Evolutionary conservation across 345 rosid species (phyloP).

Genomic region (Aquilaria malaccensis): DNA sequence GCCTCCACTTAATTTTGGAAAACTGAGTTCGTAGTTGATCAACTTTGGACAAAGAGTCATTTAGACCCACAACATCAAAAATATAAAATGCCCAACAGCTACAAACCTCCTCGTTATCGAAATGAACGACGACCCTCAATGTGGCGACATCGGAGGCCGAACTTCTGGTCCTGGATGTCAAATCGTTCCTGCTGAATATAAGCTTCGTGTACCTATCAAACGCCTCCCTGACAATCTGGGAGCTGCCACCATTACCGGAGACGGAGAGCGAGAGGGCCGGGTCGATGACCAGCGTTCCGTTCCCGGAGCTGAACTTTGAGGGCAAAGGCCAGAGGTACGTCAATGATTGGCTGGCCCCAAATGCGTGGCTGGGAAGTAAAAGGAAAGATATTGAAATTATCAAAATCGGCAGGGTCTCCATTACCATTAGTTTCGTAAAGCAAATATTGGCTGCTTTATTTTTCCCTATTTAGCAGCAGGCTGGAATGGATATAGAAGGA

Average conservation of each 20-base stretch:
- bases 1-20: too few relatives aligned
- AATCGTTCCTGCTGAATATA: conserved; percentile 43
- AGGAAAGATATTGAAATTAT: conserved; percentile 7
- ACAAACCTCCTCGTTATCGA: conserved; percentile 52
- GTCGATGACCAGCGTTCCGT: conserved; percentile 56
- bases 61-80: too few relatives aligned
- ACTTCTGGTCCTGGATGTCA: conserved; percentile 26
- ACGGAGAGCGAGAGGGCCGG: conserved; percentile 45
- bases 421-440: too few relatives aligned
- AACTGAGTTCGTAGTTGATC: too few relatives aligned
- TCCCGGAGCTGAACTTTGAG: conserved; percentile 47
- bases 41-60: too few relatives aligned
- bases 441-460: too few relatives aligned
- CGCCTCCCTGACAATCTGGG: conserved; percentile 46
- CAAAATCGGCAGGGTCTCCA: neutral
- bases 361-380: conserved; percentile 2
- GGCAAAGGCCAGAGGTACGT: conserved; percentile 82
- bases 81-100: too few relatives aligned
- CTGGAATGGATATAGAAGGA: too few relatives aligned
- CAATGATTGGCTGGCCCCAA: conserved; percentile 20
- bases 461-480: too few relatives aligned
- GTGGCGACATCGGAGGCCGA: conserved; percentile 49
- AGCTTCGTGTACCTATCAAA: conserved; percentile 63
- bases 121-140: conserved; percentile 55
- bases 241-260: conserved; percentile 48